Conservation (phyloP, 179 eudicot species). For the Corrigiola litoralis region DNA sequence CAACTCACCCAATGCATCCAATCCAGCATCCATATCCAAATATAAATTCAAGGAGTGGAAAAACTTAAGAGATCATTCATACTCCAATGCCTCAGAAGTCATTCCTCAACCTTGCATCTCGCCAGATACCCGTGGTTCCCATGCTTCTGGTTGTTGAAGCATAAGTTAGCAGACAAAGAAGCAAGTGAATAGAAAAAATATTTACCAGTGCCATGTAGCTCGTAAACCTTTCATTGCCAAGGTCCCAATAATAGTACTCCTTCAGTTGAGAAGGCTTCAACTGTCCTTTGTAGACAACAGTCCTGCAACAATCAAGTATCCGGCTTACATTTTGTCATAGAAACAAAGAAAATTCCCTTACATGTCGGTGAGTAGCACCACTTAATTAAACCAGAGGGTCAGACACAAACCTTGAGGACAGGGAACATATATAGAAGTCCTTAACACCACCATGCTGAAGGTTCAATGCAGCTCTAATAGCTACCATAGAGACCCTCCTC, state of each 20-base stretch:
- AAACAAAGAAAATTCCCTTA: background rate
- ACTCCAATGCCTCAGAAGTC: constrained; percentile 99
- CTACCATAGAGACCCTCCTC: constrained; percentile 93
- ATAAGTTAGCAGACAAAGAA: constrained; percentile 66
- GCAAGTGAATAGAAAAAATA: constrained; percentile 56
- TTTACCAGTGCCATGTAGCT: constrained; percentile 99
- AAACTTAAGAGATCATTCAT: constrained; percentile 99
- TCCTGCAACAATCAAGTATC: constrained; percentile 48
- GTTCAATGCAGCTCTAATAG: constrained; percentile 92
- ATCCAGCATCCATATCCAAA: constrained; percentile 76
- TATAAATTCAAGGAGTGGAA: constrained; percentile 90
- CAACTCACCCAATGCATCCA: constrained; percentile 85
- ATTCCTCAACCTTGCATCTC: constrained; percentile 99
- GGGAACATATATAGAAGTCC: constrained; percentile 96
- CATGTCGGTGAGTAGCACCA: background rate
- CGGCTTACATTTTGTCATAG: background rate
- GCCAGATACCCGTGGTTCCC: constrained; percentile 75
- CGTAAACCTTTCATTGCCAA: constrained; percentile 99
- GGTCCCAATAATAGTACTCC: constrained; percentile 88
- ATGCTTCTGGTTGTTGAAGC: constrained; percentile 88
- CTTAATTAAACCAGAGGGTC: background rate
- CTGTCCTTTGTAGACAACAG: constrained; percentile 98
- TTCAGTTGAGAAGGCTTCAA: constrained; percentile 91
- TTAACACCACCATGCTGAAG: constrained; percentile 81
- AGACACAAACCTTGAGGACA: constrained; percentile 75